Evolutionary conservation across 345 rosid genomes (phyloP), one percentile per base, ranked within the genome.

Genomic region (Moricandia moricandioides): DNA sequence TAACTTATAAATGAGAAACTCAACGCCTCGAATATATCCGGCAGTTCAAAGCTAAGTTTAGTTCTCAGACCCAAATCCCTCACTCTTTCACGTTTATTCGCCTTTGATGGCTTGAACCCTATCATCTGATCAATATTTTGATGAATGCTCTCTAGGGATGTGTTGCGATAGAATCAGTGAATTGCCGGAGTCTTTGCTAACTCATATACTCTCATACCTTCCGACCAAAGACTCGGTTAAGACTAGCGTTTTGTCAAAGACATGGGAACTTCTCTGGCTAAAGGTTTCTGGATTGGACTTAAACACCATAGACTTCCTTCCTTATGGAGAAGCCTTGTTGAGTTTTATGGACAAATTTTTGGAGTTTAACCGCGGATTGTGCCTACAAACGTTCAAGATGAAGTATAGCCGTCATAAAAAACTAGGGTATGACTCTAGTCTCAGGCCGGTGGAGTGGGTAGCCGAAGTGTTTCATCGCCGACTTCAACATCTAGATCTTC

Each of bases 401-500:
- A 43, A 43, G 51, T 43, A 39, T 39, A 9, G 13, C 45, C 45
- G 45, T 1, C 4, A 13, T 13, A 43, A 4, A 43, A 4, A 43
- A 43, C 0, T 13, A 40, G 47, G 47, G 16, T 5, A 45, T 13
- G 51, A 13, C 6, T 43, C 14, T 13, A 43, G 16, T 13, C 4
- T 12, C 14, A 43, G 14, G 14, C 14, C 4, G 6, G 16, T 43
- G 47, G 8, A 57, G 52, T 57, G 73, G 73, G 14, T 9, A 37
- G 10, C 31, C 0, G 12, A 57, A 57, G 8, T 27, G 62, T 1
- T 57, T 14, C 13, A 69, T n/a, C 55, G 37, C 1, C 55, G 73
- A 57, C 13, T n/a, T 57, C 65, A 57, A 26, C 73, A 69, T 26
- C 33, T 69, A 13, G 55, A 37, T 8, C 29, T 56, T 57, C 55